Percentiles rank a stretch among this genome's conserved stretches.
These are phyloP conservation scores for Amanita pseudoporphyria DNA, from an alignment of 768 basidiomycete species.

Conservation along the genomic window DNA sequence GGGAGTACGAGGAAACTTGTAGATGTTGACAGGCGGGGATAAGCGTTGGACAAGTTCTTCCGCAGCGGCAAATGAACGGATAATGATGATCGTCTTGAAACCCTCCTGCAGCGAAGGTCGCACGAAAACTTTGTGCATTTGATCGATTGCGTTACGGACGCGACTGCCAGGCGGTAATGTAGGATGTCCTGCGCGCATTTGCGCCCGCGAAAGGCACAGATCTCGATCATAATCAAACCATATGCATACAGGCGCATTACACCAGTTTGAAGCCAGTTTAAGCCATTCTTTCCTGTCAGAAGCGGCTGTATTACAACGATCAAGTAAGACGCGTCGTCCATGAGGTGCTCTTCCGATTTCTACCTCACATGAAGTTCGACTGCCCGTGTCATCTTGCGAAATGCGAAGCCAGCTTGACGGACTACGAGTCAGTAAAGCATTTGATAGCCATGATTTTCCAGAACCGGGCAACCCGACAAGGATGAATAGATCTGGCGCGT, in stretches of 20 bases:
- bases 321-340: conserved; percentile 36
- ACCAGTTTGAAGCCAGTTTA: conserved; percentile 38
- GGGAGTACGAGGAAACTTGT: conserved; percentile 54
- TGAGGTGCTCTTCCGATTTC: conserved; percentile 32
- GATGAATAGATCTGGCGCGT: conserved; percentile 32
- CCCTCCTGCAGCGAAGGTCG: conserved; percentile 41
- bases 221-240: conserved; percentile 45
- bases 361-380: conserved; percentile 37
- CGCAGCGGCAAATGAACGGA: conserved; percentile 43
- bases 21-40: conserved; percentile 31
- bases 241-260: conserved; percentile 33
- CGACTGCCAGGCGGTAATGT: conserved; percentile 46
- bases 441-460: conserved; percentile 48
- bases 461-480: conserved; percentile 56
- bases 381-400: conserved; percentile 49
- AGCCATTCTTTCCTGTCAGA: conserved; percentile 43
- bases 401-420: conserved; percentile 33
- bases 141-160: conserved; percentile 44
- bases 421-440: conserved; percentile 36
- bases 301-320: conserved; percentile 44
- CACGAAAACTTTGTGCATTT: conserved; percentile 39
- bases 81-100: conserved; percentile 37
- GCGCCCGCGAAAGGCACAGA: conserved; percentile 44
- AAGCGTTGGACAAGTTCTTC: conserved; percentile 35
- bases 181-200: conserved; percentile 47